Percentiles rank a stretch among this genome's conserved stretches.
These are phyloP conservation scores for Yamadazyma taylorii DNA, from an alignment of 1,139 yeast species.

Conservation along the genomic window DNA sequence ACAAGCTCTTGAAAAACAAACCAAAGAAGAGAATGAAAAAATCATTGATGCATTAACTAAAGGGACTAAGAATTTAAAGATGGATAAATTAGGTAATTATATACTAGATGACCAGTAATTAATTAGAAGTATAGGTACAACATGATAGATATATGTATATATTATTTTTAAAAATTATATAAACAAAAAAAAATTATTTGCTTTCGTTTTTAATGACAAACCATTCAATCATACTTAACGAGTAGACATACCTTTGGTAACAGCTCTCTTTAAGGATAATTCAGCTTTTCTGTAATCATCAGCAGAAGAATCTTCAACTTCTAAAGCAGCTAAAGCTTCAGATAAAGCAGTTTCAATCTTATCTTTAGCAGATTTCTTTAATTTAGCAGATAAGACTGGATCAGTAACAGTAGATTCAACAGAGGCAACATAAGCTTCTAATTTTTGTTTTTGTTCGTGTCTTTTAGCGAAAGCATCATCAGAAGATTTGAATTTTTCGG, in stretches of 20 bases:
- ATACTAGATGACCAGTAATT: constrained; percentile 46
- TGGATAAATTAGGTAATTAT: constrained; percentile 82
- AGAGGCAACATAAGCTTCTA: constrained; percentile 98
- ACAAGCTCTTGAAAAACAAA: constrained; percentile 30
- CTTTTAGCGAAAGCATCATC: constrained; percentile 99
- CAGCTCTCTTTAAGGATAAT: constrained; percentile 98
- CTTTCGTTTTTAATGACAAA: constrained; percentile 6
- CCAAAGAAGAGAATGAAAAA: constrained; percentile 65
- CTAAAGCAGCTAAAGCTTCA: constrained; percentile 97
- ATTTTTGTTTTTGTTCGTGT: constrained; percentile 99
- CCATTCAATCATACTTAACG: constrained; percentile 58
- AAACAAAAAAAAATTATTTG: constrained; percentile 19
- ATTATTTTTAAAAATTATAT: constrained; percentile 10
- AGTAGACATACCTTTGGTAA: constrained; percentile 98
- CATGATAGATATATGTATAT: constrained; percentile 20
- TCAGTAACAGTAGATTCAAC: constrained; percentile 96
- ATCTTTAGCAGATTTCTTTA: constrained; percentile 97
- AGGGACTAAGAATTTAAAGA: constrained; percentile 62
- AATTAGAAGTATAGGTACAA: not conserved
- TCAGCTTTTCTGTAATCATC: constrained; percentile 99
- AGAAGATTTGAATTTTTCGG: constrained; percentile 98
- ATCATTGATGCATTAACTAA: constrained; percentile 66
- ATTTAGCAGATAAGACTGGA: constrained; percentile 97
- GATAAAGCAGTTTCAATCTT: constrained; percentile 98
- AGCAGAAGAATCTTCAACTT: constrained; percentile 93